Evolutionary conservation across 2,329 filamentous ascomycete genomes (phyloP).

Genomic region (Nothopassalora personata): DNA sequence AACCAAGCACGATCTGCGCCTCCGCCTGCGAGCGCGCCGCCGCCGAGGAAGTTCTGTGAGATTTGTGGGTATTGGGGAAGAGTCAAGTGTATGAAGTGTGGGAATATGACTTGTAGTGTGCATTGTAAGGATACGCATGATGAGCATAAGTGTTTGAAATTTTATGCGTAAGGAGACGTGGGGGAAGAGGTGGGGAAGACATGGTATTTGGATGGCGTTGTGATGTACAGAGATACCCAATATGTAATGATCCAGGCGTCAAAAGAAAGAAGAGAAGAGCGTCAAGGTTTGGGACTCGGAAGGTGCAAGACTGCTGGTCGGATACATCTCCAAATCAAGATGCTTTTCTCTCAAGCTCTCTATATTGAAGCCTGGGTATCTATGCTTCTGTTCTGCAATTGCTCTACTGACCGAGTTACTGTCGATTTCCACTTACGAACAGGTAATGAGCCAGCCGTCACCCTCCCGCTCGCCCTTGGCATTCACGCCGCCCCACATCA

Average conservation of each 20-base stretch:
- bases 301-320: neutral
- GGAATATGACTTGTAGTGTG: slow-evolving; percentile 69
- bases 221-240: neutral
- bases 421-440: slow-evolving; percentile 3
- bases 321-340: neutral
- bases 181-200: neutral
- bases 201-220: neutral
- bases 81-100: slow-evolving; percentile 71
- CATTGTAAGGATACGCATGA: slow-evolving; percentile 68
- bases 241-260: neutral
- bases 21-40: slow-evolving; percentile 42
- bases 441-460: slow-evolving; percentile 41
- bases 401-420: neutral
- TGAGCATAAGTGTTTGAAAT: slow-evolving; percentile 63
- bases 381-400: neutral
- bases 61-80: slow-evolving; percentile 79
- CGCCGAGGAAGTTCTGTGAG: slow-evolving; percentile 63
- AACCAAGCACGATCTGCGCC: slow-evolving; percentile 52
- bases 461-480: slow-evolving; percentile 40
- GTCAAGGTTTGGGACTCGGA: neutral
- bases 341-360: neutral
- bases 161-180: slow-evolving; percentile 29
- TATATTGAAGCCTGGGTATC: neutral
- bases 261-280: neutral
- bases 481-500: slow-evolving; percentile 42